A percentile compares a stretch with the other conserved stretches of the same genome.
These are phyloP conservation scores for Bombardia bombarda DNA, from an alignment of 495 filamentous ascomycete species.

Conservation along the genomic window DNA sequence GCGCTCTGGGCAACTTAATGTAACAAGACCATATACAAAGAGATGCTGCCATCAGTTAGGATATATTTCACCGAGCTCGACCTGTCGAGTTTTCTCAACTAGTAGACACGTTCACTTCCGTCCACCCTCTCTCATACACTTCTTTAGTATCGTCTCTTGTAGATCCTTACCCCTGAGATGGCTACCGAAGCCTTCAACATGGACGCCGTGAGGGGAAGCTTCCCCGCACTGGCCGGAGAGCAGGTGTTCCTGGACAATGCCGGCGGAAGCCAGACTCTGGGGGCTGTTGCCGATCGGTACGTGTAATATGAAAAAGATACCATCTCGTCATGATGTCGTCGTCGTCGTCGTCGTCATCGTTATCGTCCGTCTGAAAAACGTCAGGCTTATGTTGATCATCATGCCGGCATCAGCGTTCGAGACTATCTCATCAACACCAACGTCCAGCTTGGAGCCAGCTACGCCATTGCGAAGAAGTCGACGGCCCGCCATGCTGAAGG, in stretches of 20 bases:
- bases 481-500: slow-evolving; percentile 47
- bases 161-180: background rate
- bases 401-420: slow-evolving; percentile 38
- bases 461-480: slow-evolving; percentile 45
- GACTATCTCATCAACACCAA: slow-evolving; percentile 61
- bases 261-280: slow-evolving; percentile 62
- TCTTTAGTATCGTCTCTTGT: no score
- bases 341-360: background rate
- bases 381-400: slow-evolving; percentile 1
- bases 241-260: slow-evolving; percentile 72
- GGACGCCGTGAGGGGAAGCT: slow-evolving; percentile 44
- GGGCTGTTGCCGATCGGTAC: slow-evolving; percentile 56
- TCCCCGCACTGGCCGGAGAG: slow-evolving; percentile 56
- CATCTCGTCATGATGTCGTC: no score
- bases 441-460: slow-evolving; percentile 64
- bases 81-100: no score
- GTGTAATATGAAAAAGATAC: slow-evolving; percentile 6
- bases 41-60: no score
- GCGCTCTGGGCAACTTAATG: no score
- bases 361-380: background rate
- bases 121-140: background rate
- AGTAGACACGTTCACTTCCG: background rate
- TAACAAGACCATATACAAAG: no score
- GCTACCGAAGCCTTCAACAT: slow-evolving; percentile 37
- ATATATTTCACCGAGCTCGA: no score